Evolutionary conservation across 169 alveolate genomes (phyloP).

Genomic region (Theileria parva): DNA sequence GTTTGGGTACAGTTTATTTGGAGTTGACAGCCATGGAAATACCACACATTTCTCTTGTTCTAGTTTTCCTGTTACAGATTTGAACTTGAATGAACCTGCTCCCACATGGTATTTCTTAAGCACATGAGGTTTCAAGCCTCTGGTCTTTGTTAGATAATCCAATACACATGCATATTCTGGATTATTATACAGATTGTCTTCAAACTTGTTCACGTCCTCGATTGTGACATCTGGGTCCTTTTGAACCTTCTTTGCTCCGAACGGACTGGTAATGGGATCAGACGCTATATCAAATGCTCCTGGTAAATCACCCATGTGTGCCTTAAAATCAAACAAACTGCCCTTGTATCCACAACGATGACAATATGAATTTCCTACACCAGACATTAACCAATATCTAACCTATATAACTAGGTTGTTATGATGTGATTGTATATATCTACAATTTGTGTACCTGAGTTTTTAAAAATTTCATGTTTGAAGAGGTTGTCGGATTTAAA

Average conservation of each 20-base stretch:
- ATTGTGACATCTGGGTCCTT: slow-evolving; percentile 51
- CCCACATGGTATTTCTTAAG: slow-evolving; percentile 84
- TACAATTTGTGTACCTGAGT: slow-evolving; percentile 39
- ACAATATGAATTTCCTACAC: slow-evolving; percentile 79
- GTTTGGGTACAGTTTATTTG: neutral
- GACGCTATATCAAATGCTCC: slow-evolving; percentile 55
- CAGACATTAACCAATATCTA: neutral
- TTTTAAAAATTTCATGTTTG: slow-evolving; percentile 81
- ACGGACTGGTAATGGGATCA: slow-evolving; percentile 40
- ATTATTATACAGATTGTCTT: slow-evolving; percentile 61
- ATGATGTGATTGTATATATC: neutral
- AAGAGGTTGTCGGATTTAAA: slow-evolving; percentile 78
- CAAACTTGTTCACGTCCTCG: slow-evolving; percentile 68
- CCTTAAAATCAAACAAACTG: slow-evolving; percentile 84
- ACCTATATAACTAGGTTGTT: neutral
- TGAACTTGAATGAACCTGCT: slow-evolving; percentile 68
- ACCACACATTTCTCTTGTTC: slow-evolving; percentile 70
- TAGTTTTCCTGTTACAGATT: slow-evolving; percentile 21
- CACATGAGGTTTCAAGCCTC: slow-evolving; percentile 78
- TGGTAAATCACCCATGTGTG: slow-evolving; percentile 76
- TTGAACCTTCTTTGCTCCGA: neutral
- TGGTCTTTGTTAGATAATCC: slow-evolving; percentile 78
- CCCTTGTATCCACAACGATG: slow-evolving; percentile 86
- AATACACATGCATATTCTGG: slow-evolving; percentile 71
- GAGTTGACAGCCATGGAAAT: slow-evolving; percentile 62